Percentiles rank a stretch among this genome's conserved stretches.
phyloP scores from a whole-genome alignment of 208 protist genomes.

The Crithidia bombi region DNA sequence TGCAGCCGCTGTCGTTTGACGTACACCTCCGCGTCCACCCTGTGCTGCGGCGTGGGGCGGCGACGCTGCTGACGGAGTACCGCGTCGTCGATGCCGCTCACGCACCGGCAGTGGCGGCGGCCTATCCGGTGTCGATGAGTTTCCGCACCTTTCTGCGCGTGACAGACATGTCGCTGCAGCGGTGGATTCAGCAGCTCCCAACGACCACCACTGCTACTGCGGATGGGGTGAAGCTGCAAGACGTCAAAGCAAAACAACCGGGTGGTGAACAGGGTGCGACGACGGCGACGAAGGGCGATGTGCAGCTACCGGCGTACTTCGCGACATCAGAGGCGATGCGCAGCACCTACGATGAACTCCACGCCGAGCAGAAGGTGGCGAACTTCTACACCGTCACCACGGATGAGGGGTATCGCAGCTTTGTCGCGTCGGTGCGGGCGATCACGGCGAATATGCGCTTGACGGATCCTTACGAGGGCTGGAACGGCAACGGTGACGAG shows the following conservation, averaged over 20 bases:
- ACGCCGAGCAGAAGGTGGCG: constrained; percentile 12
- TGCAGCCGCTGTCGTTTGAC: constrained; percentile 27
- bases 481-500: constrained; percentile 27
- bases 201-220: not conserved
- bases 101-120: constrained; percentile 13
- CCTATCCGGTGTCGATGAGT: constrained; percentile 61
- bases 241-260: not conserved
- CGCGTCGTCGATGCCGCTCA: constrained; percentile 33
- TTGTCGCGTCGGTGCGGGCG: constrained; percentile 40
- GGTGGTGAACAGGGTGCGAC: not conserved
- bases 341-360: constrained; percentile 10
- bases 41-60: constrained; percentile 40
- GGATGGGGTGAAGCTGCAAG: not conserved
- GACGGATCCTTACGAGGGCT: constrained; percentile 49
- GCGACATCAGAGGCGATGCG: constrained; percentile 21
- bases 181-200: constrained; percentile 16
- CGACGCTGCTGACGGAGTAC: constrained; percentile 43
- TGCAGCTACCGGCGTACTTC: constrained; percentile 34
- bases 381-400: constrained; percentile 23
- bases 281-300: not conserved
- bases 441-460: constrained; percentile 59
- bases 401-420: constrained; percentile 14
- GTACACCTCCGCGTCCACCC: constrained; percentile 34
- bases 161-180: constrained; percentile 73
- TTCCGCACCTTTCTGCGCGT: constrained; percentile 72